Conservation (phyloP, 2,329 filamentous ascomycete species). For the Aspergillus hortae region DNA sequence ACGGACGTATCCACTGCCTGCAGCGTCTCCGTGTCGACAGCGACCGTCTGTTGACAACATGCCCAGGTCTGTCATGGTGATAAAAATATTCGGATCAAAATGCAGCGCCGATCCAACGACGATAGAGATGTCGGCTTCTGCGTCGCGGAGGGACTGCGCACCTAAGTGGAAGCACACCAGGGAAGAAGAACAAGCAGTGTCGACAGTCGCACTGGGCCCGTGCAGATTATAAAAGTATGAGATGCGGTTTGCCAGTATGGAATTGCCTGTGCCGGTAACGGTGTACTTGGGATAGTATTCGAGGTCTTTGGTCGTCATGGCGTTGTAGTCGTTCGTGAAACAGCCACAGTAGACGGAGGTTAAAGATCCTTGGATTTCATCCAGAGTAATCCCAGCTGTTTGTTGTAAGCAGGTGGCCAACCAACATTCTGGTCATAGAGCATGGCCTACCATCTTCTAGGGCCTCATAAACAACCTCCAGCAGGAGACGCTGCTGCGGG, state of each 20-base stretch:
- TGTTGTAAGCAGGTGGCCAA: too few species aligned
- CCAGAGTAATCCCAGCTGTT: slow-evolving; percentile 4
- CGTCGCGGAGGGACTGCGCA: slow-evolving; percentile 12
- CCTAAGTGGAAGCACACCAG: slow-evolving; percentile 24
- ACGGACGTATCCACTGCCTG: slow-evolving; percentile 27
- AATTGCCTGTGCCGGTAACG: slow-evolving; percentile 19
- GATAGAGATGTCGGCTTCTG: slow-evolving; percentile 19
- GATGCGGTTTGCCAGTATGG: slow-evolving; percentile 31
- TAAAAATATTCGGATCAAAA: slow-evolving; percentile 21
- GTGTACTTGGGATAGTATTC: slow-evolving; percentile 11
- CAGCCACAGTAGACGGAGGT: slow-evolving; percentile 11
- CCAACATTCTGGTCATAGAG: not conserved
- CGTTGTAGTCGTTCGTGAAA: slow-evolving; percentile 20
- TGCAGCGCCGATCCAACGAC: slow-evolving; percentile 33
- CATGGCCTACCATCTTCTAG: slow-evolving; percentile 16
- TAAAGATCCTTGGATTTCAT: slow-evolving; percentile 2
- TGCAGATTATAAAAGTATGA: slow-evolving; percentile 35
- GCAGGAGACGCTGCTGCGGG: slow-evolving; percentile 18
- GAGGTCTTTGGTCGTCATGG: slow-evolving; percentile 13
- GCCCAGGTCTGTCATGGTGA: slow-evolving; percentile 26
- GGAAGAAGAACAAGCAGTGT: slow-evolving; percentile 41
- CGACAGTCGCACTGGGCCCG: slow-evolving; percentile 36
- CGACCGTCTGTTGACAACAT: slow-evolving; percentile 29
- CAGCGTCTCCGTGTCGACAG: slow-evolving; percentile 23
- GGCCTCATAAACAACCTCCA: slow-evolving; percentile 20